phyloP scores from a whole-genome alignment of 2,329 filamentous ascomycete species.

The Bipolaris oryzae region DNA sequence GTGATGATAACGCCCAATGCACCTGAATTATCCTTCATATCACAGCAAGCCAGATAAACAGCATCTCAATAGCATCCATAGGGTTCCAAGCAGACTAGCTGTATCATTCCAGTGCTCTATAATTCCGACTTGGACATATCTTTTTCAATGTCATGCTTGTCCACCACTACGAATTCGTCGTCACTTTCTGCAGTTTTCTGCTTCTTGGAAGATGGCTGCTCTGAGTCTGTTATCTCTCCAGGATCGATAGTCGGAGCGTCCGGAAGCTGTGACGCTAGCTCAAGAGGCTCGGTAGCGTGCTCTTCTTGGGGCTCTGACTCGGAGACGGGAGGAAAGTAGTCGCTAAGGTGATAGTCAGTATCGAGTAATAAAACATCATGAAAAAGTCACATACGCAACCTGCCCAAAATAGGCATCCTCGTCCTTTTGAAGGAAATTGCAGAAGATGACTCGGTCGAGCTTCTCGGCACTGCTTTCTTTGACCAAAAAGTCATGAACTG shows the following conservation, averaged over 20 bases:
- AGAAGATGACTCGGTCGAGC: conserved; percentile 80
- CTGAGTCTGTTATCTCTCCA: conserved; percentile 49
- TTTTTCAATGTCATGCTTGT: conserved; percentile 34
- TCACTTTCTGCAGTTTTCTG: conserved; percentile 48
- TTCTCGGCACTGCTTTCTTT: conserved; percentile 52
- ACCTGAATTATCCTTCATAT: neutral
- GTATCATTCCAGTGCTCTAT: neutral
- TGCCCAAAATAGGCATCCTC: conserved; percentile 70
- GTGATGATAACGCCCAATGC: neutral
- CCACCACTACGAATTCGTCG: conserved; percentile 42
- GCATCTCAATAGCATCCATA: no score
- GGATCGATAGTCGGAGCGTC: conserved; percentile 57
- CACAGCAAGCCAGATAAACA: no score
- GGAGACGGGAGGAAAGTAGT: conserved; percentile 44
- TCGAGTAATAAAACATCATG: neutral
- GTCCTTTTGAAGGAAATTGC: conserved; percentile 81
- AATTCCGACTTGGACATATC: conserved; percentile 23
- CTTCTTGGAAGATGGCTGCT: conserved; percentile 52
- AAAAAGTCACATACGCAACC: conserved; percentile 68
- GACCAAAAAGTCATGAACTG: conserved; percentile 62
- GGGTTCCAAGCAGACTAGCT: neutral
- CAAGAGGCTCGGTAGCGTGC: conserved; percentile 36
- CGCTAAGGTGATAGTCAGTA: conserved; percentile 29
- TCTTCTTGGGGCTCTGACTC: conserved; percentile 22
- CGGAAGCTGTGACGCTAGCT: conserved; percentile 54